Evolutionary conservation across 495 filamentous ascomycete species (phyloP), one percentile per base, ranked within the genome.

Genomic region (Aspergillus indologenus): DNA sequence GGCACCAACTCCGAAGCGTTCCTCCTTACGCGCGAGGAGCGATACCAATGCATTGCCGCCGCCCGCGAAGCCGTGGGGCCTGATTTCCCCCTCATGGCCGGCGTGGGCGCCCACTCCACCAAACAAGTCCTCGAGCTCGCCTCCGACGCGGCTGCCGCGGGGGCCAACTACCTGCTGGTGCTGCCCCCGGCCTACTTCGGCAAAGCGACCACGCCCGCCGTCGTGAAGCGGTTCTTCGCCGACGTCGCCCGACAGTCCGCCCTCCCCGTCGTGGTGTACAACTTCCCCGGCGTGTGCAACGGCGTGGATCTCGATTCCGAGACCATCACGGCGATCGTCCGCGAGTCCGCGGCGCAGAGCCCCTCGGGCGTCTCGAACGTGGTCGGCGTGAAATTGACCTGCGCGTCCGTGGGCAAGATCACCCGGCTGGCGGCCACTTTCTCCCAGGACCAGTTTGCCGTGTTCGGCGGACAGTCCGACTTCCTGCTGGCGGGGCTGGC

Each of bases 231-330:
- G 5, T 90, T 89, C 69, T 90, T 80, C 58, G 73, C 69, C 20
- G 81, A 87, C 22, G 77, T 90, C 0, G 84, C 83, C 5, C 61
- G 58, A 12, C 67, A 75, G 50, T 70, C 66, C 7, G 70, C 79
- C 7, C 65, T 89, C 12, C 85, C 84, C 0, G 77, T 89, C 43
- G 77, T 90, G 6, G 63, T 90, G 6, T 89, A 90, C 65, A 89
- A 90, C 63, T 89, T 89, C 73, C 87, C 87, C 0, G 85, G 79
- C 5, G 86, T 89, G 14, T 87, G 85, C 68, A 90, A 89, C 59
- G 87, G 87, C 14, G 73, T 91, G 0, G 87, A 90, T 59, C 64
- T 90, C 29, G 84, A 87, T 61, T 87, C 83, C 2, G 83, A 83
- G 24, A 79, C 79, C 0, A 84, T 90, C 21, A 67, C 80, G 0